phyloP scores from a whole-genome alignment of 192 early-diverging fungal species.

The Coemansia javaensis region DNA sequence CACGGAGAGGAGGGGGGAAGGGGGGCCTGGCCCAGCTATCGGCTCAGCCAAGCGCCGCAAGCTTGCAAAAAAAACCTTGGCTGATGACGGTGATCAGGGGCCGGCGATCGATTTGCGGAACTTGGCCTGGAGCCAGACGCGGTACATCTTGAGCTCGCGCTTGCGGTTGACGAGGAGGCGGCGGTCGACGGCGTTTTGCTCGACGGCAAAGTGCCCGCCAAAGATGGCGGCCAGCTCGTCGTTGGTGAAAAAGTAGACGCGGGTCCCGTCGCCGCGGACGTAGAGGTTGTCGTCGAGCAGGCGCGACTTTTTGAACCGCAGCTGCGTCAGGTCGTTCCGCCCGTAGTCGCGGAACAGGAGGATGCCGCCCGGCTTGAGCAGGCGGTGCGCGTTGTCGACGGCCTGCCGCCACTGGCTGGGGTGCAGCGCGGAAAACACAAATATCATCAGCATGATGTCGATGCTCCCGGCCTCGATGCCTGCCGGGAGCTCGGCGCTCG shows the following conservation, averaged over 20 bases:
- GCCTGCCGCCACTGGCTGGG: constrained; percentile 65
- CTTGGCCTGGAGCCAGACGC: constrained; percentile 96
- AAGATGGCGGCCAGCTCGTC: constrained; percentile 43
- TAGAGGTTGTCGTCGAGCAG: constrained; percentile 75
- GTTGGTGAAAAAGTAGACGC: constrained; percentile 74
- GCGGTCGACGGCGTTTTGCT: constrained; percentile 91
- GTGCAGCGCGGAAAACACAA: constrained; percentile 76
- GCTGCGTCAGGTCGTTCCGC: constrained; percentile 74
- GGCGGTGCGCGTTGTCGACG: constrained; percentile 56
- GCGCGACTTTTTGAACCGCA: constrained; percentile 70
- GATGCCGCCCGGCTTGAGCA: constrained; percentile 73
- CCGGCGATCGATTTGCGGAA: constrained; percentile 68
- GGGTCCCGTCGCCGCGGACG: constrained; percentile 74
- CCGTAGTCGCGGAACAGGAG: constrained; percentile 79
- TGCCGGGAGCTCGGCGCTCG: constrained; percentile 53
- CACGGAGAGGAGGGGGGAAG: too few relatives aligned
- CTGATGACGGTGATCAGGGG: constrained; percentile 19
- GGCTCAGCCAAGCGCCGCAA: too few relatives aligned
- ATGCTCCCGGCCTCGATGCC: constrained; percentile 58
- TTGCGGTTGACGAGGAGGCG: constrained; percentile 89
- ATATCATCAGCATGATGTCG: constrained; percentile 75
- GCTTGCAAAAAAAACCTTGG: too few relatives aligned
- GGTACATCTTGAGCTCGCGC: constrained; percentile 93
- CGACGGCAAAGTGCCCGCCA: constrained; percentile 59
- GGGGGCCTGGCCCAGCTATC: too few relatives aligned